Base-by-base conservation (phyloP, 169 alveolate genomes). In the Plasmodium blacklocki region DNA sequence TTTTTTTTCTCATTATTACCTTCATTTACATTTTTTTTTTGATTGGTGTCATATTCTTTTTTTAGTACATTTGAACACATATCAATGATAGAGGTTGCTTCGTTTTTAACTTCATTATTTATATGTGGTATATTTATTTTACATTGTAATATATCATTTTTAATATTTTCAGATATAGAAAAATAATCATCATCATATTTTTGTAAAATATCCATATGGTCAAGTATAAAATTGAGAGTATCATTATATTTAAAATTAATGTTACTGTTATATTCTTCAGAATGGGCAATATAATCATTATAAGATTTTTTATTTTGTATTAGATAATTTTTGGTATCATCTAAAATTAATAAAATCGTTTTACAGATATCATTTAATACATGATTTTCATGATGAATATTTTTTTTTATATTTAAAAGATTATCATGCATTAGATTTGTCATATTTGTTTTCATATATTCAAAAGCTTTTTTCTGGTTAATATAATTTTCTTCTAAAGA, bases 161-260 rank as follows among this genome's bases (percentile, higher is more conserved):
- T 70, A 5, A 83, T n/a, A 6, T 56, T 62, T 49, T 72, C 91
- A 19, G 58, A 12, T 5, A 54, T 23, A 23, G 23, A 23, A 3
- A 59, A 19, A 23, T 15, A 11, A 21, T 60, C 71, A 29, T 58
- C 54, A 29, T 83, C 91, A 14, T 21, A 63, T 9, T 67, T 68
- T 50, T 70, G 54, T 19, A 83, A 23, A 2, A 62, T 21, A 62
- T 50, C 91, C 4, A 83, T 18, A 45, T 56, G 68, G 15, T 83
- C 60, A 0, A 63, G 63, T 29, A 83, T 23, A 83, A 83, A 83
- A 70, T 49, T 49, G 4, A 83, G 74, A 2, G 59, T 11, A n/a
- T 54, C 73, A 8, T 54, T 83, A 11, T 70, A 62, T n/a, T 63
- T 70, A 70, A 50, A 72, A 18, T 43, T 3, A 29, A 49, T 8